These are phyloP conservation scores for Solanum hybrid DNA, from an alignment of 305 asterid species.

Conservation along the genomic window DNA sequence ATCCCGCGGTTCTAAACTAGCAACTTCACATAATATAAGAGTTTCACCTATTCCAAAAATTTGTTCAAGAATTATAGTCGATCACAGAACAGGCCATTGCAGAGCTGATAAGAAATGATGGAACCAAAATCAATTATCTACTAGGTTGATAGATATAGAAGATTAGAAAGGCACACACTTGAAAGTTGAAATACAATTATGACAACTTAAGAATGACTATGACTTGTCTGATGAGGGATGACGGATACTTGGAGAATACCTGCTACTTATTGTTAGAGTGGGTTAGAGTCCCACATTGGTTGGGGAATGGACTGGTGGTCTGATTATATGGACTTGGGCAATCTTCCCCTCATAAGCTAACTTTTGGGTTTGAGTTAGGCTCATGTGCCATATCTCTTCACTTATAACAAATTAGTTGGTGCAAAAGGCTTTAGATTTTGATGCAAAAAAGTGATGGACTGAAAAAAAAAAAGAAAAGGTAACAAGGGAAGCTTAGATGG, in stretches of 20 bases:
- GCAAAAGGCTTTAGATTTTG: neutral
- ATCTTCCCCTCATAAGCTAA: neutral
- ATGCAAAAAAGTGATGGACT: neutral
- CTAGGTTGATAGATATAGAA: neutral
- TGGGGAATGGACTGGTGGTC: neutral
- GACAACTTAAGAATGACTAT: neutral
- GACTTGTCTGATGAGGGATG: neutral
- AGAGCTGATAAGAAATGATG: constrained; percentile 1
- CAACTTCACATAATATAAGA: neutral
- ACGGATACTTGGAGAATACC: neutral
- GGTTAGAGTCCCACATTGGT: neutral
- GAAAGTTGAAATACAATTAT: neutral
- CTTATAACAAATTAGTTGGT: neutral
- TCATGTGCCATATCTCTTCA: neutral
- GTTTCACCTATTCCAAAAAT: neutral
- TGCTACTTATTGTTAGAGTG: neutral
- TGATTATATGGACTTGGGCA: neutral
- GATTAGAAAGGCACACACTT: neutral
- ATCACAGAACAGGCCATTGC: neutral
- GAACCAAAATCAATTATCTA: neutral
- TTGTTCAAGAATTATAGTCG: neutral
- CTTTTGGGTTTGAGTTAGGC: neutral
- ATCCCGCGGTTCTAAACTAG: neutral
- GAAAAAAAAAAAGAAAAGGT: neutral
- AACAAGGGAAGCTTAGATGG: neutral